phyloP scores from a whole-genome alignment of 495 filamentous ascomycete species.

The Penicillium ucsense region DNA sequence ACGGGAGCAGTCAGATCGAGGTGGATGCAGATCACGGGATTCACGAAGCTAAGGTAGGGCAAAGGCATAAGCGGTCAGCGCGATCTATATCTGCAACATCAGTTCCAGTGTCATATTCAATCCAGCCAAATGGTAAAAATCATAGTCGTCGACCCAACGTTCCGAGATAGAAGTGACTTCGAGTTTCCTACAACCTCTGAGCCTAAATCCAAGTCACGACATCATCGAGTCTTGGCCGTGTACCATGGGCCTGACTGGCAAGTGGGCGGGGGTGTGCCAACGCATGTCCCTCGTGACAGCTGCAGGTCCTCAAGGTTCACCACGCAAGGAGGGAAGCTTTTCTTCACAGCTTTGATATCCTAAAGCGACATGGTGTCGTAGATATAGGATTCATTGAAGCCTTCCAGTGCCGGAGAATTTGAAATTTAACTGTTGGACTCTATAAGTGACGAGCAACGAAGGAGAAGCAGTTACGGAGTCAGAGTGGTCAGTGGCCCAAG shows the following conservation, averaged over 20 bases:
- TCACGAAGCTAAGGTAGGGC: no score
- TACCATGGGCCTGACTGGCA: constrained; percentile 5
- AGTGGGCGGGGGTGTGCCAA: constrained; percentile 5
- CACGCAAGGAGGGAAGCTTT: constrained; percentile 5
- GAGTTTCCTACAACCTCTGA: neutral
- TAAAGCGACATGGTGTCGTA: no score
- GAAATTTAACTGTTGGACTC: no score
- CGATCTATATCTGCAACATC: neutral
- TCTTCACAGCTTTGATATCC: neutral
- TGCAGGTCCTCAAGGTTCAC: constrained; percentile 9
- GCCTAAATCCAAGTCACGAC: constrained; percentile 6
- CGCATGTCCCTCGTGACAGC: constrained; percentile 10
- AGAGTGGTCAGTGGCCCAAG: no score
- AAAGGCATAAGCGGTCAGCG: neutral
- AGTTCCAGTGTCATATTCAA: neutral
- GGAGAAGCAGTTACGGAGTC: no score
- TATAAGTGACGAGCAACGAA: no score
- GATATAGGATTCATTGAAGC: no score
- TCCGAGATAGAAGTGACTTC: neutral
- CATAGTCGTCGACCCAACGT: no score
- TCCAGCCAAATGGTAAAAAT: neutral
- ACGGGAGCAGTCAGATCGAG: neutral
- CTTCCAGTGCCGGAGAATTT: no score
- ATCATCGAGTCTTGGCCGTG: constrained; percentile 14
- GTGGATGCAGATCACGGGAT: neutral